These are phyloP conservation scores for Scortechinia acanthostroma DNA, from an alignment of 2,329 filamentous ascomycete species.

Conservation along the genomic window DNA sequence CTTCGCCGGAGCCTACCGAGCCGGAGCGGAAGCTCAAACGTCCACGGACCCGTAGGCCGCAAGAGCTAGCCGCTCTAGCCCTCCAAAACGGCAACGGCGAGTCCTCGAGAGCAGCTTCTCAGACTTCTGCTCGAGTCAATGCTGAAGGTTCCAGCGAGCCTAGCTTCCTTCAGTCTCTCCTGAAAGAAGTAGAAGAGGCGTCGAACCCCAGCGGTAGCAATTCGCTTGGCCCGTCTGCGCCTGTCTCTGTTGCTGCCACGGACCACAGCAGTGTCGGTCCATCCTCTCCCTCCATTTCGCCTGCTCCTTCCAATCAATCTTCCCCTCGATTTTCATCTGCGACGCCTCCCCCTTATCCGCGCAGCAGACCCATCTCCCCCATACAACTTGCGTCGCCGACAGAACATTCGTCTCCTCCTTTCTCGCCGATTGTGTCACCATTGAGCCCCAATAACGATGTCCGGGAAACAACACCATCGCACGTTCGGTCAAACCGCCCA, in stretches of 20 bases:
- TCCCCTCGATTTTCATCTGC: not conserved
- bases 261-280: not conserved
- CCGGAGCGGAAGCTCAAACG: conserved; percentile 59
- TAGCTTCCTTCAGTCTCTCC: not conserved
- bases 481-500: not conserved
- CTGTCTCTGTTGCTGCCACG: not conserved
- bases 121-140: not conserved
- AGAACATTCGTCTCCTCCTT: not conserved
- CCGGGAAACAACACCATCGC: not conserved
- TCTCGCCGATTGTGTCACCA: not conserved
- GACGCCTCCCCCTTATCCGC: not conserved
- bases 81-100: not conserved
- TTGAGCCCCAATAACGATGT: not conserved
- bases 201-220: not conserved
- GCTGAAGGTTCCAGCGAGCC: not conserved
- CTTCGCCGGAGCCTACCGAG: conserved; percentile 44
- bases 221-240: not conserved
- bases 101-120: not conserved
- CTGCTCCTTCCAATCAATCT: not conserved
- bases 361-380: not conserved
- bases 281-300: not conserved
- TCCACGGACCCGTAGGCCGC: not conserved
- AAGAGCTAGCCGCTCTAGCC: not conserved
- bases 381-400: not conserved
- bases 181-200: conserved; percentile 1